Evolutionary conservation across 164 flowering plant species (phyloP), one percentile per base, ranked within the genome.

Genomic region (Annona cherimola): DNA sequence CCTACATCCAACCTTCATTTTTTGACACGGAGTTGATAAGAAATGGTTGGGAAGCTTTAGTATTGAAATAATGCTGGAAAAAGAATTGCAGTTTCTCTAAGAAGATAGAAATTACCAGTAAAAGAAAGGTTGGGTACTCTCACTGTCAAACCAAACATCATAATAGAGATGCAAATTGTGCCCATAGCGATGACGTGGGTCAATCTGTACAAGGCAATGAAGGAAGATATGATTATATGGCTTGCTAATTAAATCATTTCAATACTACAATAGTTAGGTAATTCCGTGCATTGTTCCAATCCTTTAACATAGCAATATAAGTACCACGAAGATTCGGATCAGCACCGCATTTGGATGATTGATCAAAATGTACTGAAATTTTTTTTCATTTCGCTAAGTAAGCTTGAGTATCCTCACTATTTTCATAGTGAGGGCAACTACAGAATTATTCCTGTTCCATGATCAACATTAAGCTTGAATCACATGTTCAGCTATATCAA

Each of bases 101-200:
- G 55, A 44, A 46, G 11, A 59, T 42, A 16, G 18, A 4, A 64
- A 60, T 80, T 80, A 90, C 96, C 93, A 88, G 78, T 86, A 90
- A 77, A 90, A 88, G 82, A 90, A 90, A 61, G 96, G 96, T 71
- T 90, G 90, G 42, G 62, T 50, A 74, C 89, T 90, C 77, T 80
- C 81, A 45, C 87, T 81, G 0, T 63, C 71, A 26, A 81, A 83
- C 93, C 96, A 90, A 3, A 83, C 69, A 73, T 80, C 84, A 55
- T 90, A 89, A 67, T 90, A 88, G 46, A 84, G 69, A 75, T 87
- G 89, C 42, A 90, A 72, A 75, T 88, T 90, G 74, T 84, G 87
- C 35, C 94, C 94, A 74, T 88, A 88, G 4, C 93, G 84, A 76
- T 87, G 93, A 18, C 88, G 86, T 19, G 95, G 92, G 74, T 89